Evolutionary conservation across 2,329 filamentous ascomycete species (phyloP).

Genomic region (Shiraia sp.): DNA sequence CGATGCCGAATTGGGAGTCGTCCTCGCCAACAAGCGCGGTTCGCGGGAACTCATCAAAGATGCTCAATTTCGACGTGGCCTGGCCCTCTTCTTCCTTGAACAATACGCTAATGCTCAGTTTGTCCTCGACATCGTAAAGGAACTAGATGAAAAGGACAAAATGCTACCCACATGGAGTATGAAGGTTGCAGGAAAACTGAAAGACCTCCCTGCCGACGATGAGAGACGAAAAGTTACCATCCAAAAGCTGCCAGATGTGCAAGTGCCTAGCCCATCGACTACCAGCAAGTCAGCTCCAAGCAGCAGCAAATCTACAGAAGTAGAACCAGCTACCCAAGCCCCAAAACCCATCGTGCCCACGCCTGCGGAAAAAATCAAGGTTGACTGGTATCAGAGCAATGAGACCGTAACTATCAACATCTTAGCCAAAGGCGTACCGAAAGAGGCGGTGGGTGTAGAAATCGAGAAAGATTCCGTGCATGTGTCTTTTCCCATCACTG

Average conservation of each 20-base stretch:
- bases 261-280: constrained; percentile 45
- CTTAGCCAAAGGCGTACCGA: constrained; percentile 66
- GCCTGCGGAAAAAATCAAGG: constrained; percentile 62
- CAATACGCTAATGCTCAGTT: constrained; percentile 75
- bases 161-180: constrained; percentile 61
- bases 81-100: constrained; percentile 71
- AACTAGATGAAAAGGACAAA: constrained; percentile 57
- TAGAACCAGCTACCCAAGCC: constrained; percentile 21
- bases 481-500: constrained; percentile 62
- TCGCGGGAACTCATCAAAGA: constrained; percentile 76
- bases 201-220: constrained; percentile 54
- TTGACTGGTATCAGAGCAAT: constrained; percentile 70
- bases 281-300: constrained; percentile 15
- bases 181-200: constrained; percentile 59
- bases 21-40: constrained; percentile 71
- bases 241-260: constrained; percentile 58
- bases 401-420: constrained; percentile 66
- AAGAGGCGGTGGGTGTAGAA: constrained; percentile 59
- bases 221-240: constrained; percentile 43
- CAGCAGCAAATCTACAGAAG: constrained; percentile 1
- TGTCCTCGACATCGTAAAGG: constrained; percentile 64
- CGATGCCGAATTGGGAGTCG: constrained; percentile 56
- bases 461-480: constrained; percentile 56
- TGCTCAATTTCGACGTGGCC: constrained; percentile 79
- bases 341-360: constrained; percentile 42